These are phyloP conservation scores for Triangularia verruculosa DNA, from an alignment of 2,329 filamentous ascomycete genomes.

Conservation along the genomic window DNA sequence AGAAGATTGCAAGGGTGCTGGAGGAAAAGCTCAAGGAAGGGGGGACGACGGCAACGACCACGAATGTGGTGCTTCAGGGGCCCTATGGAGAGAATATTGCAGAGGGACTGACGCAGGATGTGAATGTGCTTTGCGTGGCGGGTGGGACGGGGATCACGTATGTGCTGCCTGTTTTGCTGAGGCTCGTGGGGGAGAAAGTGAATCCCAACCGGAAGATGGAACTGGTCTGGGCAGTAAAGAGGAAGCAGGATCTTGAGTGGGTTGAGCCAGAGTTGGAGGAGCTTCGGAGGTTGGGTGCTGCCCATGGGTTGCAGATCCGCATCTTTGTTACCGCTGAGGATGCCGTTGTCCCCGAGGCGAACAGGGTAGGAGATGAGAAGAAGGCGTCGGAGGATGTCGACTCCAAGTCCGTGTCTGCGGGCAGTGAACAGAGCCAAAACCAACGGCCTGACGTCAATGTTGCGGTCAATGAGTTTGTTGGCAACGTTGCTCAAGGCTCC, in stretches of 20 bases:
- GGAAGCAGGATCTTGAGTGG: constrained; percentile 55
- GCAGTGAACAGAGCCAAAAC: background rate
- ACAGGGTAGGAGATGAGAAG: constrained; percentile 22
- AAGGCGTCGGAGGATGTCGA: constrained; percentile 24
- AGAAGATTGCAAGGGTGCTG: constrained; percentile 48
- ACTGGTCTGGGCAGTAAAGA: constrained; percentile 64
- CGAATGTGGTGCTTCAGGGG: constrained; percentile 59
- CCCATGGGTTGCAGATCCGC: constrained; percentile 47
- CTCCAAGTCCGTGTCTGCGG: constrained; percentile 13
- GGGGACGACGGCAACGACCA: constrained; percentile 36
- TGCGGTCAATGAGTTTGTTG: constrained; percentile 49
- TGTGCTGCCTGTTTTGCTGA: constrained; percentile 50
- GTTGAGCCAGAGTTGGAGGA: constrained; percentile 53
- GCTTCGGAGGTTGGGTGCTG: constrained; percentile 38
- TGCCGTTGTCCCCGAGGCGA: constrained; percentile 23
- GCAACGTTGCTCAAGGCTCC: constrained; percentile 43
- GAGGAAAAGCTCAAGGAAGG: constrained; percentile 35
- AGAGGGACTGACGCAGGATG: constrained; percentile 39
- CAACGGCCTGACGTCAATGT: constrained; percentile 44
- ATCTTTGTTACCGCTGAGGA: constrained; percentile 59
- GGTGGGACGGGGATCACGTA: constrained; percentile 60
- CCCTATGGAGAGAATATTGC: constrained; percentile 57
- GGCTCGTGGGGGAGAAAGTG: constrained; percentile 31
- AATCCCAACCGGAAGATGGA: constrained; percentile 47
- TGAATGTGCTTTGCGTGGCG: constrained; percentile 51